Base-by-base conservation (phyloP, 1,139 yeast genomes). In the Diutina pseudorugosa region DNA sequence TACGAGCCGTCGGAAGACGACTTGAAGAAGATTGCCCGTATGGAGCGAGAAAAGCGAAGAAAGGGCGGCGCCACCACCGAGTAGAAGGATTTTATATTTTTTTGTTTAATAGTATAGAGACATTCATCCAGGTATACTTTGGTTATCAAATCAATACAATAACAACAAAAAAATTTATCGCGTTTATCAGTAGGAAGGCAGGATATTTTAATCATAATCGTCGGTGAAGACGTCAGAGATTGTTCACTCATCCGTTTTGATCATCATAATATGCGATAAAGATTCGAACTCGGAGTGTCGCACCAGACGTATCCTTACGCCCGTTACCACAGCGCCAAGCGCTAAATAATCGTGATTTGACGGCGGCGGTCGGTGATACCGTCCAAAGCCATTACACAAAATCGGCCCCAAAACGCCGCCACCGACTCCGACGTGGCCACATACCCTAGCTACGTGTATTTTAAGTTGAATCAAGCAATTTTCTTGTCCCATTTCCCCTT, bases 1-100 rank as follows among this genome's bases (percentile, higher is more conserved):
- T 84, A 84, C 67, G 96, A 87, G 62, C 91, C 95, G 44, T 86
- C 96, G 69, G 95, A 86, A 64, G 97, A 91, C 62, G 97, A 91
- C 67, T 72, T 89, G 57, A 76, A 77, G 62, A 81, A 83, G 61
- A 86, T 88, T 52, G 85, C 88, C 2, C 75, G 77, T 64, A 75
- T 78, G 71, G 95, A 45, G 25, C 51, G 51, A 16, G 33, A 33
- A 42, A 48, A 48, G 42, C 49, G 49, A 12, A 45, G 49, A 45
- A 45, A 45, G 11, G 23, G 41, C n/a, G 21, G 36, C 21, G 20
- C 18, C 4, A 16, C 23, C 19, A n/a, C 21, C 43, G 21, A 18
- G 43, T 41, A 41, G 7, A 16, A 20, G 19, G 25, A 23, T 23
- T 18, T 42, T 42, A n/a, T n/a, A n/a, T 42, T 9, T 20, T 11